Conservation (phyloP, 2,329 filamentous ascomycete genomes). For the Penicillium janthinellum region DNA sequence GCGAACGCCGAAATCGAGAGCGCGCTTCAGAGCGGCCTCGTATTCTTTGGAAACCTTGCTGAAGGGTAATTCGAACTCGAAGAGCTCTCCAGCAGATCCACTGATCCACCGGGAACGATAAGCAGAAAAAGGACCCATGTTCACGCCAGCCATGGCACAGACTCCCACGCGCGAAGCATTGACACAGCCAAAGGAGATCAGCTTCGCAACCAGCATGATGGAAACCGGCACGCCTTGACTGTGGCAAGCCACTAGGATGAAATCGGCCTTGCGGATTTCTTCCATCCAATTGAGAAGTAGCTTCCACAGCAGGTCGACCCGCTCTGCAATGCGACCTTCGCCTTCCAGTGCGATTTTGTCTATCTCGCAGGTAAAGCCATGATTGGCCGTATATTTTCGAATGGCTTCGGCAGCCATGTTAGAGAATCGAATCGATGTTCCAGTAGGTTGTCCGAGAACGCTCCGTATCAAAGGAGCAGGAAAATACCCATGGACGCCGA, state of each 20-base stretch:
- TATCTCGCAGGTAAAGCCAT: conserved; percentile 76
- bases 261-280: conserved; percentile 81
- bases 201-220: conserved; percentile 86
- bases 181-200: conserved; percentile 87
- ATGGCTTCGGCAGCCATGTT: conserved; percentile 84
- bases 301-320: conserved; percentile 92
- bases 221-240: conserved; percentile 94
- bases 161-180: conserved; percentile 76
- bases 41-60: conserved; percentile 84
- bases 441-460: conserved; percentile 91
- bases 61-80: conserved; percentile 83
- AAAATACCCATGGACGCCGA: conserved; percentile 93
- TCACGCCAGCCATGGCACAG: conserved; percentile 88
- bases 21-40: conserved; percentile 70
- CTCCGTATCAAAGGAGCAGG: conserved; percentile 84
- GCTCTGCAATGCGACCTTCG: conserved; percentile 86
- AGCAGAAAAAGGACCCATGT: conserved; percentile 87
- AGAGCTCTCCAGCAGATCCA: conserved; percentile 88
- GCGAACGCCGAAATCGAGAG: conserved; percentile 75
- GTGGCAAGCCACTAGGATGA: conserved; percentile 90
- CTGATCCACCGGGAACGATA: conserved; percentile 89
- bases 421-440: conserved; percentile 91
- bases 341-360: conserved; percentile 94
- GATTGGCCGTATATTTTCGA: conserved; percentile 73
- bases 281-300: conserved; percentile 93